These are phyloP conservation scores for Daedaleopsis sinensis DNA, from an alignment of 768 basidiomycete genomes.

Conservation along the genomic window DNA sequence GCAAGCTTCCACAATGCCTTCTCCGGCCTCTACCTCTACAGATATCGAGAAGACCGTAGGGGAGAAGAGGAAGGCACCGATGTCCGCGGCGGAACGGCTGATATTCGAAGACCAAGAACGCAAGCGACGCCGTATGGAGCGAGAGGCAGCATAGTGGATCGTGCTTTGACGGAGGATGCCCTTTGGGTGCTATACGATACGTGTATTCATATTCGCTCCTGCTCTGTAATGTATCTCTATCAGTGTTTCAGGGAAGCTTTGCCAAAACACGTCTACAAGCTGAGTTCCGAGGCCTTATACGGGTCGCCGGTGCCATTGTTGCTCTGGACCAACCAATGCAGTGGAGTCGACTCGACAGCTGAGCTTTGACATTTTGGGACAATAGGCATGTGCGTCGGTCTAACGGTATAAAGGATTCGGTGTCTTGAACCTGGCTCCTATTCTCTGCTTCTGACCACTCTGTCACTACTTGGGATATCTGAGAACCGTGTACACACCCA, in stretches of 20 bases:
- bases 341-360: slow-evolving; percentile 9
- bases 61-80: slow-evolving; percentile 65
- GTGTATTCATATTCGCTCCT: slow-evolving; percentile 22
- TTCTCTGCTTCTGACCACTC: background rate
- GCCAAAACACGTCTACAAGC: background rate
- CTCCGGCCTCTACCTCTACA: slow-evolving; percentile 24
- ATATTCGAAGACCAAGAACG: slow-evolving; percentile 92
- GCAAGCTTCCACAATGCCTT: slow-evolving; percentile 40
- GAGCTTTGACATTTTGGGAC: slow-evolving; percentile 12
- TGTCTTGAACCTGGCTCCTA: background rate
- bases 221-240: slow-evolving; percentile 16
- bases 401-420: slow-evolving; percentile 8
- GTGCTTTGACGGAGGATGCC: slow-evolving; percentile 7
- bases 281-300: background rate
- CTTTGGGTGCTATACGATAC: slow-evolving; percentile 13
- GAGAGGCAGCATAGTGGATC: slow-evolving; percentile 33
- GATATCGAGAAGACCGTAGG: slow-evolving; percentile 45
- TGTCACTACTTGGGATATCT: background rate
- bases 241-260: slow-evolving; percentile 3
- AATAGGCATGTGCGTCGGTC: slow-evolving; percentile 5
- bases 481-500: background rate
- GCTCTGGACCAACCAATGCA: background rate
- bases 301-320: slow-evolving; percentile 10
- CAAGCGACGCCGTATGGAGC: slow-evolving; percentile 79
- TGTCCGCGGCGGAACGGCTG: slow-evolving; percentile 84